A percentile compares a stretch with the other conserved stretches of the same genome.
Evolutionary conservation across 345 rosid genomes (phyloP).

Genomic region (Citrus hindsii): DNA sequence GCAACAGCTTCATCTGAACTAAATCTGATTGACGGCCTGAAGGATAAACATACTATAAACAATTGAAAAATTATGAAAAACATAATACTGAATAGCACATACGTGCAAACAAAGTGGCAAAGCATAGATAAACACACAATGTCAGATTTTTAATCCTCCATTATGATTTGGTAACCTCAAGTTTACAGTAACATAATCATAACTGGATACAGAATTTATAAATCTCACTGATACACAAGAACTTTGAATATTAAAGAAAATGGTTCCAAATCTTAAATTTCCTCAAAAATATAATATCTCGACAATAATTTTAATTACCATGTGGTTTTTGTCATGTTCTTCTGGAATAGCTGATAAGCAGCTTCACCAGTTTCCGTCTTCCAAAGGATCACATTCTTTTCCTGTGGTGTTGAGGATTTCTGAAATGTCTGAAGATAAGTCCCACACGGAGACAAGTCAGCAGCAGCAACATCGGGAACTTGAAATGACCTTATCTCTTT

Average conservation of each 20-base stretch:
- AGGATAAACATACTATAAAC: constrained; percentile 13
- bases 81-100: neutral
- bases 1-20: constrained; percentile 79
- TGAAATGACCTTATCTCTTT: constrained; percentile 61
- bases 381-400: constrained; percentile 79
- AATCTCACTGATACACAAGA: neutral
- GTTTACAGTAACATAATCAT: neutral
- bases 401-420: constrained; percentile 70
- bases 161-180: neutral
- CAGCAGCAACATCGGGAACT: constrained; percentile 52
- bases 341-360: constrained; percentile 68
- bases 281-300: neutral
- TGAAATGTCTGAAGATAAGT: constrained; percentile 88
- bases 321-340: constrained; percentile 69
- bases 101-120: neutral
- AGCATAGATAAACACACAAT: neutral
- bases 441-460: constrained; percentile 70
- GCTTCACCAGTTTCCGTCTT: constrained; percentile 56
- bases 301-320: constrained; percentile 42
- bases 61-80: constrained; percentile 1
- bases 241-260: neutral
- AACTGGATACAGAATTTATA: neutral
- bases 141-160: neutral
- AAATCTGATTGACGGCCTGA: constrained; percentile 82
- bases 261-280: neutral